These are phyloP conservation scores for Leccinum variicolor DNA, from an alignment of 768 basidiomycete genomes.

Conservation along the genomic window DNA sequence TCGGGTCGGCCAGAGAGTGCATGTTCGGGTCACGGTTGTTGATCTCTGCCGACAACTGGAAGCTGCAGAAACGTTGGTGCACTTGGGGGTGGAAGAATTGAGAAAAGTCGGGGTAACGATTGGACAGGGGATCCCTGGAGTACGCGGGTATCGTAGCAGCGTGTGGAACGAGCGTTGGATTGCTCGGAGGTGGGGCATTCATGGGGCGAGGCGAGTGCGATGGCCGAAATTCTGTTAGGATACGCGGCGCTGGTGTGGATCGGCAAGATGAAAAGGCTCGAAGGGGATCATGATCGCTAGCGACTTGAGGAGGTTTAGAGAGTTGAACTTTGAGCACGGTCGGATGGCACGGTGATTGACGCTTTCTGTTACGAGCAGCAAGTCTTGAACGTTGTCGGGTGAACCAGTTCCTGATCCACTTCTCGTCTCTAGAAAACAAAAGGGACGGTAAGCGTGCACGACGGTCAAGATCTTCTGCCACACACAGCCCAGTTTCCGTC, in stretches of 20 bases:
- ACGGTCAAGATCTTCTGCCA: constrained; percentile 4
- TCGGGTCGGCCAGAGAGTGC: not conserved
- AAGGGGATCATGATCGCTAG: not conserved
- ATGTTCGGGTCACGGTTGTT: not conserved
- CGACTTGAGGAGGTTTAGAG: not conserved
- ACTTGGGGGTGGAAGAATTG: constrained; percentile 25
- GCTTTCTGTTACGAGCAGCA: constrained; percentile 11
- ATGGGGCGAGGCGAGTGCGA: constrained; percentile 1
- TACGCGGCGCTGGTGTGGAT: not conserved
- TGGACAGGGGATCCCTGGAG: constrained; percentile 30
- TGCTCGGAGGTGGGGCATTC: not conserved
- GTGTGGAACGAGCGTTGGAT: not conserved
- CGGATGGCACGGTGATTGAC: not conserved
- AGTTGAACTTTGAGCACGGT: constrained; percentile 14
- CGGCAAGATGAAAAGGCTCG: not conserved
- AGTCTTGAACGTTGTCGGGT: constrained; percentile 24
- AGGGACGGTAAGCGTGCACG: constrained; percentile 6
- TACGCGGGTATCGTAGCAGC: constrained; percentile 13
- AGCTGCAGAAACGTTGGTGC: constrained; percentile 6
- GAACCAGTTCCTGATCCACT: constrained; percentile 32
- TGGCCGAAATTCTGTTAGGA: not conserved
- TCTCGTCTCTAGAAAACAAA: constrained; percentile 20
- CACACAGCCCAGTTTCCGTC: constrained; percentile 31
- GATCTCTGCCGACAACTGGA: not conserved
- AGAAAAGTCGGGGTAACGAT: constrained; percentile 33